Evolutionary conservation across 768 basidiomycete species (phyloP), one percentile per base, ranked within the genome.

Genomic region (Naganishia randhawae): DNA sequence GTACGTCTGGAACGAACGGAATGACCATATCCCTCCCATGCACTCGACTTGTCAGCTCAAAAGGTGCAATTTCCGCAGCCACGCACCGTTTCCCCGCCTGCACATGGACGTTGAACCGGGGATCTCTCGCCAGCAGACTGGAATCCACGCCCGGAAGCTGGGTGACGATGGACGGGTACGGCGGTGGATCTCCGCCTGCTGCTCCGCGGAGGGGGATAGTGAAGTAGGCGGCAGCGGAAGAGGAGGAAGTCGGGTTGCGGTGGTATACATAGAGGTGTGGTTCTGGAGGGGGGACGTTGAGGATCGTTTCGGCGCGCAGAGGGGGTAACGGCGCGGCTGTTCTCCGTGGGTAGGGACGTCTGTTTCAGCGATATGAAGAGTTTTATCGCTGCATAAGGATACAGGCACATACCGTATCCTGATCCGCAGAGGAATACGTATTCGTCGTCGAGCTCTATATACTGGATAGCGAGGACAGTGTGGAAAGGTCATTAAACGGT

Each of bases 391-490:
- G 4, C 9, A 10, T 4, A 53, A 31, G 8, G 27, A 22, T 9
- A 19, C 4, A 53, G 6, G 51, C 6, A 29, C 57, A 1, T 13
- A 61, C 57, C 37, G 39, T 41, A 61, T n/a, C 57, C 57, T 1
- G 41, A 14, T 1, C 57, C 57, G 27, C 57, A 61, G 19, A 61
- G 1, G 39, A 61, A 61, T 1, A 61, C 27, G 39, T 41, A 61
- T 29, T 61, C 57, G 25, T 61, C 57, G 25, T 61, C 57, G n/a
- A 61, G 25, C 17, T 61, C 57, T 14, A 61, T 41, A 39, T 61
- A 61, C 57, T 61, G 32, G n/a, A 29, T 32, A 25, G 9, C 7
- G 29, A 54, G 29, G 22, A 10, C 2, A 19, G n/a, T n/a, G 33
- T 29, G 4, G 52, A 17, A 51, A 8, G 2, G 25, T 31, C n/a